Percentiles rank a stretch among this genome's conserved stretches.
These are phyloP conservation scores for Geotrichum ghanense DNA, from an alignment of 805 yeast species.

Conservation along the genomic window DNA sequence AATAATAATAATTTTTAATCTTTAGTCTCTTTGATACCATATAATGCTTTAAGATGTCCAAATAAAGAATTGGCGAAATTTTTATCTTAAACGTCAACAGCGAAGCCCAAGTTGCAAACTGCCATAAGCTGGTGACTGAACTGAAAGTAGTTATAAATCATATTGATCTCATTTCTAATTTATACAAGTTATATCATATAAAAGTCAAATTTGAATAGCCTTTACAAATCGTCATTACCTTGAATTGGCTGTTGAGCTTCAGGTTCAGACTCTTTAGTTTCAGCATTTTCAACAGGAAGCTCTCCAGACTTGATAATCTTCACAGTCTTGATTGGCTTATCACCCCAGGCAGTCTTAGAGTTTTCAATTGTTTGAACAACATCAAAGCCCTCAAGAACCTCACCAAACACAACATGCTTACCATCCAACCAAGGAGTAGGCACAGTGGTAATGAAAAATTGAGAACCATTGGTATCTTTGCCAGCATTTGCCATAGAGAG, in stretches of 20 bases:
- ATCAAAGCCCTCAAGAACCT: constrained; percentile 75
- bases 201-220: constrained; percentile 8
- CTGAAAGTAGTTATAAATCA: no score
- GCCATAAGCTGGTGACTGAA: no score
- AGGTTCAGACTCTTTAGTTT: neutral
- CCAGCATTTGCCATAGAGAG: constrained; percentile 75
- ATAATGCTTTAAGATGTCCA: no score
- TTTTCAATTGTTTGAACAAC: constrained; percentile 64
- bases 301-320: constrained; percentile 65
- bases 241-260: neutral
- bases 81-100: no score
- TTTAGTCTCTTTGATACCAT: no score
- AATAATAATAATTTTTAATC: constrained; percentile 11
- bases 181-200: constrained; percentile 15
- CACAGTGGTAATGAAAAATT: constrained; percentile 90
- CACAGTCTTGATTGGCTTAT: constrained; percentile 58
- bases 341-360: constrained; percentile 58
- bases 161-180: constrained; percentile 15
- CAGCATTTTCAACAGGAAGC: constrained; percentile 23
- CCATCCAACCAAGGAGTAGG: constrained; percentile 88
- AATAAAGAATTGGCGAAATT: no score
- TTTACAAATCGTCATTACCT: neutral
- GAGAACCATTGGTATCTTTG: constrained; percentile 69
- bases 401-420: constrained; percentile 92
- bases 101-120: no score